Evolutionary conservation across 163 green algal genomes (phyloP).

Genomic region (Trebouxiophyceae sp.): DNA sequence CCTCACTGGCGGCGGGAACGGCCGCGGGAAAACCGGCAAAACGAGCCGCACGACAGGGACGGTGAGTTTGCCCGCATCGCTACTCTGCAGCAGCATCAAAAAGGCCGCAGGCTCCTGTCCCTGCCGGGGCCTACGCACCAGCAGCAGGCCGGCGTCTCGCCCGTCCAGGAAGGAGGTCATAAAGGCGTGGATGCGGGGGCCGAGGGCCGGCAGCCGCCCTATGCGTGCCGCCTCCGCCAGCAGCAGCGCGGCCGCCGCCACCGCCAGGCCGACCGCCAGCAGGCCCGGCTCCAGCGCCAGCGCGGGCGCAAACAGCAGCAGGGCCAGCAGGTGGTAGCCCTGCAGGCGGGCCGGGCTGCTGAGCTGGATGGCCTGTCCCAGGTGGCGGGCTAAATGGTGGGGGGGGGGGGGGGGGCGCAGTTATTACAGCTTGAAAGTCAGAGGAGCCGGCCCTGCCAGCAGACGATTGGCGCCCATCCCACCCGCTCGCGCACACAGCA

Average conservation of each 20-base stretch:
- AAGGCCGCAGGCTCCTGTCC: no score
- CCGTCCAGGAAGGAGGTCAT: slow-evolving; percentile 46
- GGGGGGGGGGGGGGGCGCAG: not conserved
- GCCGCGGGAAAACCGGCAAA: no score
- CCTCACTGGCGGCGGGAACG: no score
- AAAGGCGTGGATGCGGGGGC: slow-evolving; percentile 29
- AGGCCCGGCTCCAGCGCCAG: slow-evolving; percentile 52
- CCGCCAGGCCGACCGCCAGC: slow-evolving; percentile 44
- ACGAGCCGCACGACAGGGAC: no score
- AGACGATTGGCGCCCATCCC: not conserved
- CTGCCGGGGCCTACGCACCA: no score
- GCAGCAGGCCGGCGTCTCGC: slow-evolving; percentile 30
- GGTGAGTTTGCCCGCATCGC: no score
- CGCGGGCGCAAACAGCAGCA: slow-evolving; percentile 59
- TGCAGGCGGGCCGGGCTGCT: slow-evolving; percentile 29
- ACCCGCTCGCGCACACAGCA: not conserved
- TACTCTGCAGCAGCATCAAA: no score
- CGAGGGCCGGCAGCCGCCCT: slow-evolving; percentile 21
- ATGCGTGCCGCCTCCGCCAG: slow-evolving; percentile 46
- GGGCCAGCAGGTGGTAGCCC: slow-evolving; percentile 68
- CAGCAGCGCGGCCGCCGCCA: slow-evolving; percentile 50
- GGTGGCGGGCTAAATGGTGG: not conserved
- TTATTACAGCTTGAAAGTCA: not conserved
- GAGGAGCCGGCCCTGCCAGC: not conserved
- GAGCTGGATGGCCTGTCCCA: not conserved